Percentiles rank a stretch among this genome's conserved stretches.
phyloP scores from a whole-genome alignment of 306 rosid genomes.

The Malus orientalis region DNA sequence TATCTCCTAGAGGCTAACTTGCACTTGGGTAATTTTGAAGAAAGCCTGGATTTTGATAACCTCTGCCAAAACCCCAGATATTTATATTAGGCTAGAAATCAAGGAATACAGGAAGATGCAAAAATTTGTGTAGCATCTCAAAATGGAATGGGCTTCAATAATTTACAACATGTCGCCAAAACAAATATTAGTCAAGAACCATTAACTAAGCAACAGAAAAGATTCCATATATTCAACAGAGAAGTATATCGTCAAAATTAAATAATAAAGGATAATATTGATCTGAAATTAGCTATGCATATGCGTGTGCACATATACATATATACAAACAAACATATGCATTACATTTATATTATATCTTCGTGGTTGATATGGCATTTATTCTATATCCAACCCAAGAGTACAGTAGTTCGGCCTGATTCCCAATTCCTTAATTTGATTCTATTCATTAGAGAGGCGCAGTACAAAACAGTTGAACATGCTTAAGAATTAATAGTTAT shows the following conservation, averaged over 20 bases:
- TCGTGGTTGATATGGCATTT: background rate
- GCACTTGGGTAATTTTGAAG: slow-evolving; percentile 43
- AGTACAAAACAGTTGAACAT: background rate
- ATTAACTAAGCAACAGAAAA: background rate
- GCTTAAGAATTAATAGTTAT: background rate
- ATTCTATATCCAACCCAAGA: background rate
- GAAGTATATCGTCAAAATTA: background rate
- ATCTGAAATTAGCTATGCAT: background rate
- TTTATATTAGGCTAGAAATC: slow-evolving; percentile 8
- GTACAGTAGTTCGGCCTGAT: background rate
- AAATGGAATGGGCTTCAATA: slow-evolving; percentile 6
- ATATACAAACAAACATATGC: background rate
- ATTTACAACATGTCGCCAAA: background rate
- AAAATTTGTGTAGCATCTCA: background rate
- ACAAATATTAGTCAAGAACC: background rate
- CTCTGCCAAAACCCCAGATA: slow-evolving; percentile 46
- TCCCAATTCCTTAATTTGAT: background rate
- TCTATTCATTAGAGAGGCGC: background rate
- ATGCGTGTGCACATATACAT: background rate
- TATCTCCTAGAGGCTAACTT: slow-evolving; percentile 58
- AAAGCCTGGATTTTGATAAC: slow-evolving; percentile 49
- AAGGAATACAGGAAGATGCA: background rate
- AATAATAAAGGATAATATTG: background rate
- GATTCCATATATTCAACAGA: background rate
- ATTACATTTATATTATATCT: background rate